A percentile compares a stretch with the other conserved stretches of the same genome.
These are phyloP conservation scores for Tilletia walkeri DNA, from an alignment of 1,284 basidiomycete genomes.

Conservation along the genomic window DNA sequence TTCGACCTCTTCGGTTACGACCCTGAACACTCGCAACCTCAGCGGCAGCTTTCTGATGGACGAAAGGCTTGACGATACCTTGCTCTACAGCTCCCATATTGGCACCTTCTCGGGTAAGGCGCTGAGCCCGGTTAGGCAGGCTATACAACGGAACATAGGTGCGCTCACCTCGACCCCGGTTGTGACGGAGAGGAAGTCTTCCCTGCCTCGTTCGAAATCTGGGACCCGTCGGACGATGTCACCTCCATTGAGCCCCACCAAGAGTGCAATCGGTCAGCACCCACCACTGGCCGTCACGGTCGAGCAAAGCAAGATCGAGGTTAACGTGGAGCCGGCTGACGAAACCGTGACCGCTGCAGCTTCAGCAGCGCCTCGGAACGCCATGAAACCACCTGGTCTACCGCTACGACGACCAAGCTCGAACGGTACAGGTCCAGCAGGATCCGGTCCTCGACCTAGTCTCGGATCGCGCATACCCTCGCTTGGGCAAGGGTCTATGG, in stretches of 20 bases:
- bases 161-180: too few relatives aligned
- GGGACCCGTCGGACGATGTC: too few relatives aligned
- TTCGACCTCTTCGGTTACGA: background rate
- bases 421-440: background rate
- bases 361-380: too few relatives aligned
- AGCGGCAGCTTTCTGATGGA: constrained; percentile 11
- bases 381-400: background rate
- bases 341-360: too few relatives aligned
- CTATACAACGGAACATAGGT: too few relatives aligned
- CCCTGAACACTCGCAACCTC: background rate
- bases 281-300: too few relatives aligned
- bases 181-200: too few relatives aligned
- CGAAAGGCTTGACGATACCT: background rate
- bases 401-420: background rate
- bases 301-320: too few relatives aligned
- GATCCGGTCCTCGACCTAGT: background rate
- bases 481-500: background rate
- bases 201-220: too few relatives aligned
- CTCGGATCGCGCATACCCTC: background rate
- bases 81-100: background rate
- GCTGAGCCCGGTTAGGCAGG: background rate
- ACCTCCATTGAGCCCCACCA: too few relatives aligned
- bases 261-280: too few relatives aligned
- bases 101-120: constrained; percentile 9
- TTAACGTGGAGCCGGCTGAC: too few relatives aligned